phyloP scores from a whole-genome alignment of 176 grass and related monocot genomes.

The Triticum dicoccoides region DNA sequence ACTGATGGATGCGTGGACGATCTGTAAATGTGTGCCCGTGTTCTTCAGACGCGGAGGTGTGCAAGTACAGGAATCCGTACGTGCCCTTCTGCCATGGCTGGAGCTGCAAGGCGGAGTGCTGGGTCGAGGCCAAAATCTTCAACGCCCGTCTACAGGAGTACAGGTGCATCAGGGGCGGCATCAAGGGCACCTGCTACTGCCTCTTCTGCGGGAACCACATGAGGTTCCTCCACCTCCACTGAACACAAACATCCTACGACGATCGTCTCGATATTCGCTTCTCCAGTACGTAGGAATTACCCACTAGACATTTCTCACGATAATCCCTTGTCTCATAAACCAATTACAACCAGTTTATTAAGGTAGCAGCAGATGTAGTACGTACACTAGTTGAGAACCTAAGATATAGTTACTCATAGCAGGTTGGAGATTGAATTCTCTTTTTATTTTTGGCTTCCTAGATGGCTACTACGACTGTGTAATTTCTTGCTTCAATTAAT shows the following conservation, averaged over 20 bases:
- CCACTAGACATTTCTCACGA: not conserved
- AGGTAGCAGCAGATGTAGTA: not conserved
- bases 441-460: not conserved
- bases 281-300: no score
- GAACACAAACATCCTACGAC: not conserved
- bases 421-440: not conserved
- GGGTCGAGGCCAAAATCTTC: not conserved
- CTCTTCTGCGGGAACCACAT: not conserved
- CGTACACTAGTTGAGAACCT: not conserved
- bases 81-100: constrained; percentile 9
- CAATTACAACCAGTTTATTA: not conserved
- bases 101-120: constrained; percentile 22
- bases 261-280: not conserved
- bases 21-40: not conserved
- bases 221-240: not conserved
- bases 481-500: not conserved
- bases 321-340: not conserved
- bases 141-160: not conserved
- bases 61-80: no score
- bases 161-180: not conserved
- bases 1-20: no score
- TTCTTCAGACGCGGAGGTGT: not conserved
- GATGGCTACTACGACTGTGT: not conserved
- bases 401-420: not conserved
- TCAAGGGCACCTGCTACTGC: not conserved